phyloP scores from a whole-genome alignment of 1,139 yeast species.

The Hyphopichia fennica region DNA sequence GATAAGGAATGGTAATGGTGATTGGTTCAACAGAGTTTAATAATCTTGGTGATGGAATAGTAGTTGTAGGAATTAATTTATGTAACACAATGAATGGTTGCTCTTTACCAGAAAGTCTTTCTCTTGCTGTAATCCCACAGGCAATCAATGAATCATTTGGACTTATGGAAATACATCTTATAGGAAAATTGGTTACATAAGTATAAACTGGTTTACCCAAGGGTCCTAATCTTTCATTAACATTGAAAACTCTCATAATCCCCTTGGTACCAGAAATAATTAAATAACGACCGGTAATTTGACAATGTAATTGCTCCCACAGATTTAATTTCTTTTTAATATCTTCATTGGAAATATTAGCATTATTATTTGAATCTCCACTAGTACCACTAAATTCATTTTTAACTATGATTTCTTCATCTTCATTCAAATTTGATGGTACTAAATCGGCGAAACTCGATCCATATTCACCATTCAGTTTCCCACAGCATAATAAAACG shows the following conservation, averaged over 20 bases:
- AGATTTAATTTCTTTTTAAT: slow-evolving; percentile 29
- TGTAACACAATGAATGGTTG: slow-evolving; percentile 80
- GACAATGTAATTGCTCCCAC: slow-evolving; percentile 71
- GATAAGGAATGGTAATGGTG: slow-evolving; percentile 78
- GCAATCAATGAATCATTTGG: slow-evolving; percentile 67
- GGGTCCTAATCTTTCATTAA: slow-evolving; percentile 32
- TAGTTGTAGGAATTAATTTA: slow-evolving; percentile 27
- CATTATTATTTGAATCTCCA: slow-evolving; percentile 10
- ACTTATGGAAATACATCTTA: slow-evolving; percentile 73
- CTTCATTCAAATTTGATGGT: slow-evolving; percentile 17
- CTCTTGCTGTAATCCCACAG: slow-evolving; percentile 80
- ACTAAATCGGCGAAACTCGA: slow-evolving; percentile 35
- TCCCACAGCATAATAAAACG: slow-evolving; percentile 63
- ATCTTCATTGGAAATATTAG: slow-evolving; percentile 18
- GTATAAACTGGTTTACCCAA: slow-evolving; percentile 68
- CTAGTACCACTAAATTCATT: slow-evolving; percentile 33
- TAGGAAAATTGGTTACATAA: slow-evolving; percentile 70
- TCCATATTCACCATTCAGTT: slow-evolving; percentile 67
- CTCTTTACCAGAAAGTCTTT: slow-evolving; percentile 65
- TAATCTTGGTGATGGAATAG: slow-evolving; percentile 6
- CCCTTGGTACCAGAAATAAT: slow-evolving; percentile 78
- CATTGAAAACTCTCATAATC: slow-evolving; percentile 62
- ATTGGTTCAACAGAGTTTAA: slow-evolving; percentile 52
- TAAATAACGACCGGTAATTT: slow-evolving; percentile 58
- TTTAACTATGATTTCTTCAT: slow-evolving; percentile 27